These are phyloP conservation scores for Scheffersomyces coipomensis DNA, from an alignment of 805 yeast genomes.

Conservation along the genomic window DNA sequence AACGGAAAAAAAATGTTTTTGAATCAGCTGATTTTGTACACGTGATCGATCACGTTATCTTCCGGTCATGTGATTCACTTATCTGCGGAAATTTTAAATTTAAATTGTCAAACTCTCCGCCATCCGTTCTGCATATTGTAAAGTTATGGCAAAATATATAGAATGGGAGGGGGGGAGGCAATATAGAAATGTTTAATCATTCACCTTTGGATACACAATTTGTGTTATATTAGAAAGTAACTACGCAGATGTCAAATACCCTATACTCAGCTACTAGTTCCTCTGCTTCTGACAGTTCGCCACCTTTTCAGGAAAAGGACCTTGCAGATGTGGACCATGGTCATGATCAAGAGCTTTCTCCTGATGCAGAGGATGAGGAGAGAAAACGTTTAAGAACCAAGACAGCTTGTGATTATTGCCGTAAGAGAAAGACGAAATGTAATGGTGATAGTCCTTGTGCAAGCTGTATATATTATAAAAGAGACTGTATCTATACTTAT, in stretches of 20 bases:
- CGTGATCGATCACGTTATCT: too few species aligned
- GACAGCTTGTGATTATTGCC: constrained; percentile 49
- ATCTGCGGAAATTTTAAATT: too few species aligned
- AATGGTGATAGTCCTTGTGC: constrained; percentile 46
- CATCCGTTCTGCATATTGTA: too few species aligned
- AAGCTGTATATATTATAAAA: constrained; percentile 32
- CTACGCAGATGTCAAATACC: neutral
- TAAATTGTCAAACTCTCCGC: too few species aligned
- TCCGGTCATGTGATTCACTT: too few species aligned
- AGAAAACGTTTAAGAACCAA: constrained; percentile 7
- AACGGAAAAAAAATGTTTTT: too few species aligned
- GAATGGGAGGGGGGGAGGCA: too few species aligned
- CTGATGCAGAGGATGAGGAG: constrained; percentile 5
- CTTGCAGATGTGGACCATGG: neutral
- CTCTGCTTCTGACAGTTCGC: neutral
- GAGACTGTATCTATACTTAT: constrained; percentile 26
- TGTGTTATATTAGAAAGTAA: too few species aligned
- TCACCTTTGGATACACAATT: too few species aligned
- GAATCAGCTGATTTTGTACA: too few species aligned
- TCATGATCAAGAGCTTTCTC: neutral
- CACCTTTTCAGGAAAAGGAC: neutral
- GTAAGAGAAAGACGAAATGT: constrained; percentile 50
- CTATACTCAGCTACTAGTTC: neutral
- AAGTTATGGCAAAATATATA: too few species aligned
- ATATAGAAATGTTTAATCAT: too few species aligned